Evolutionary conservation across 371 early-diverging fungal genomes (phyloP), one percentile per base, ranked within the genome.

Genomic region (Thermomucor indicae-seudaticae): DNA sequence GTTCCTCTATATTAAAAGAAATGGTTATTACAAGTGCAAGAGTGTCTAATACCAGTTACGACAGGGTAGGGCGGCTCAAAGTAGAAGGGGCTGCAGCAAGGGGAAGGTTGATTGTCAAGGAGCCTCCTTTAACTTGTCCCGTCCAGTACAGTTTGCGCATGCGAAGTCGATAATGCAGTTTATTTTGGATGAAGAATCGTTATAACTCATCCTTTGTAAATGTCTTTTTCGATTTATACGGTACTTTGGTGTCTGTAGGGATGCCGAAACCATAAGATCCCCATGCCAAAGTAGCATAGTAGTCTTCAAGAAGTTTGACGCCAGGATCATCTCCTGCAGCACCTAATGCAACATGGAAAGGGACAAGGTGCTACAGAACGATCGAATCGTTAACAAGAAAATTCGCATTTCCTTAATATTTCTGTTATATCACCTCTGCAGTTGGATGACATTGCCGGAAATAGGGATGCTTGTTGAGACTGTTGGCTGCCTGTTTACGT

Each of bases 381-480:
- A 25, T 29, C 22, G 30, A 30, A 16, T 23, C 20, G 24, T 27
- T 16, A 12, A 6, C 32, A 4, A n/a, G 14, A 16, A 17, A 22
- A 20, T 14, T 32, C 14, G 7, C 32, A 8, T 8, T 32, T 8
- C 8, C 32, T 8, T 8, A 32, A 14, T 32, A 19, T 3, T 17
- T 30, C 24, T 43, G 35, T 43, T 2, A 24, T 14, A 5, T 16
- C 49, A 55, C 56, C 56, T 65, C 66, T 3, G 62, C 58, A 1
- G 66, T 65, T 0, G 66, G 66, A 53, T 65, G 66, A 30, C 55
- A 51, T 23, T 51, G 25, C 28, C 66, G 51, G 14, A 65, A 59
- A 17, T 37, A 27, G 10, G 51, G 52, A 17, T 64, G 59, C 14
- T 48, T 47, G 19, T 42, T 29, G n/a, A 64, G 44, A n/a, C 40